These are phyloP conservation scores for Mucor irregularis DNA, from an alignment of 371 early-diverging fungal genomes.

Conservation along the genomic window DNA sequence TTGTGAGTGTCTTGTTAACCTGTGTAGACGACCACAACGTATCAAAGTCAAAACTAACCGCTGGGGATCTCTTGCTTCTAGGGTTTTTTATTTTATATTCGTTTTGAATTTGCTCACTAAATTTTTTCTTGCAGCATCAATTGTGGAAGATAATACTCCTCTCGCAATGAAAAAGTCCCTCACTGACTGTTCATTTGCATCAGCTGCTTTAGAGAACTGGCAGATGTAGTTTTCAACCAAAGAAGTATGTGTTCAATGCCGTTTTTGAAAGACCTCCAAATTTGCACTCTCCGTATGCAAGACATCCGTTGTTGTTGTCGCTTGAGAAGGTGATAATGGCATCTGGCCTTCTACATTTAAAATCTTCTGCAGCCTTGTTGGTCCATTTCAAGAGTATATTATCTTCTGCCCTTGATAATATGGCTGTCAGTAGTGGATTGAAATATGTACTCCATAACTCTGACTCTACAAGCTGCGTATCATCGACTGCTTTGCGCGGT, in stretches of 20 bases:
- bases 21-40: constrained; percentile 9
- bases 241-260: constrained; percentile 3
- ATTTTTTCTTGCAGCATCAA: constrained; percentile 3
- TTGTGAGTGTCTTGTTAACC: constrained; percentile 7
- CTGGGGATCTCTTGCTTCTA: background rate
- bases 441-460: constrained; percentile 9
- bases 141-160: too few relatives aligned
- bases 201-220: constrained; percentile 9
- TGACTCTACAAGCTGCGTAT: background rate
- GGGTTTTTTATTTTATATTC: constrained; percentile 2
- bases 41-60: background rate
- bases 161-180: too few relatives aligned
- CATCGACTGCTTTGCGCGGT: background rate
- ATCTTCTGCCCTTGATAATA: background rate
- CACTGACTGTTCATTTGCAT: background rate
- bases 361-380: constrained; percentile 7
- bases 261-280: background rate
- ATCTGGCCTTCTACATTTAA: background rate
- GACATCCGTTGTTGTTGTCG: background rate
- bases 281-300: constrained; percentile 8
- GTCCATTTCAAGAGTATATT: constrained; percentile 1
- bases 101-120: background rate
- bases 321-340: constrained; percentile 8
- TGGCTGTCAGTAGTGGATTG: background rate
- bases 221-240: constrained; percentile 9